Conservation (phyloP, 345 rosid genomes). For the Salix udensis region DNA sequence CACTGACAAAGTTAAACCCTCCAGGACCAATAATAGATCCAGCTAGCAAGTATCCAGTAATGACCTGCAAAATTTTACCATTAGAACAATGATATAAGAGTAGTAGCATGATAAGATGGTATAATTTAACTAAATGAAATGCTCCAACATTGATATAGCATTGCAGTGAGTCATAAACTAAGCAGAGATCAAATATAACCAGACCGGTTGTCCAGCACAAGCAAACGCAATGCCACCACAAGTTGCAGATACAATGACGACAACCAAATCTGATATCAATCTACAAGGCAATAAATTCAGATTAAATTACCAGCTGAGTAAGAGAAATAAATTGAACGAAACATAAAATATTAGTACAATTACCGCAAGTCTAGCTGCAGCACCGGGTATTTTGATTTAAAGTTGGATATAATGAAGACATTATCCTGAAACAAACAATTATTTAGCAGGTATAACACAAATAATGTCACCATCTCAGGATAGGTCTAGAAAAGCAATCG, state of each 20-base stretch:
- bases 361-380: constrained; percentile 92
- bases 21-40: constrained; percentile 95
- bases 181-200: constrained; percentile 25
- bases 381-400: constrained; percentile 90
- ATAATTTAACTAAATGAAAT: not conserved
- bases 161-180: constrained; percentile 15
- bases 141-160: constrained; percentile 18
- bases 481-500: not conserved
- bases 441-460: not conserved
- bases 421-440: constrained; percentile 59
- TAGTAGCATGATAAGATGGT: constrained; percentile 3
- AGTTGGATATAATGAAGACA: constrained; percentile 91
- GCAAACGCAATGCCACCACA: constrained; percentile 99
- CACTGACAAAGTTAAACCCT: constrained; percentile 88
- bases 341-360: constrained; percentile 1
- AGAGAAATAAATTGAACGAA: not conserved
- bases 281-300: constrained; percentile 37
- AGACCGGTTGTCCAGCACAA: constrained; percentile 97
- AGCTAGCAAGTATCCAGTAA: constrained; percentile 89
- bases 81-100: constrained; percentile 8
- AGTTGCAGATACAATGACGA: constrained; percentile 96
- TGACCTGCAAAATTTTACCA: constrained; percentile 52
- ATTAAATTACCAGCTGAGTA: constrained; percentile 8
- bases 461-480: constrained; percentile 7
- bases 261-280: constrained; percentile 94